Evolutionary conservation across 306 rosid species (phyloP).

Genomic region (Prunus mira): DNA sequence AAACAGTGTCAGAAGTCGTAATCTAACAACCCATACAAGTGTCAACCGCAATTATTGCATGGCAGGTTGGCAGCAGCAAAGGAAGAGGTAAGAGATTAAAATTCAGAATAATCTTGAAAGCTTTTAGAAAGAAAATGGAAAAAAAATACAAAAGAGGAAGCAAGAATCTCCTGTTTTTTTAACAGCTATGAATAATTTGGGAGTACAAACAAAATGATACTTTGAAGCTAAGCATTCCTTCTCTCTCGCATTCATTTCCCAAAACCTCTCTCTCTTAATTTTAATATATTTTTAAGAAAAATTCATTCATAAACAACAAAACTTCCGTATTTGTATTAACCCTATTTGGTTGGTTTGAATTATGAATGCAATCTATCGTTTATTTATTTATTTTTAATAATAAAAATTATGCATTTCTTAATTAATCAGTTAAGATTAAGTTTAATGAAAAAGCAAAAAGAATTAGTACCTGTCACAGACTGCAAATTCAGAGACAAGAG

Average conservation of each 20-base stretch:
- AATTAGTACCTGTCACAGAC: conserved; percentile 71
- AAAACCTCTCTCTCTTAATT: neutral
- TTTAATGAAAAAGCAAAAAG: neutral
- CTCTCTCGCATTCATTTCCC: neutral
- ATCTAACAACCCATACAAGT: neutral
- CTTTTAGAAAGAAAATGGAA: too few relatives aligned
- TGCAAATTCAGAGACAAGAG: conserved; percentile 77
- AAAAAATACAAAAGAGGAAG: too few relatives aligned
- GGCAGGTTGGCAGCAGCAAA: neutral
- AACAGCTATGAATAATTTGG: too few relatives aligned
- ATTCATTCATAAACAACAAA: too few relatives aligned
- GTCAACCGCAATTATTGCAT: neutral
- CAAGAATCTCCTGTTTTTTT: too few relatives aligned
- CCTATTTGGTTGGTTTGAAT: accelerated
- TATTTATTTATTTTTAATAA: too few relatives aligned
- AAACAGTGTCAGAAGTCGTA: neutral
- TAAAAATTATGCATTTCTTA: too few relatives aligned
- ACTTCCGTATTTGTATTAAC: too few relatives aligned
- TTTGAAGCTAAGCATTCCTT: neutral
- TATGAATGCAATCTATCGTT: too few relatives aligned
- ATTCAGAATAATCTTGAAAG: too few relatives aligned
- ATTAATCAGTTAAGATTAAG: neutral
- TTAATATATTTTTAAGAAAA: neutral
- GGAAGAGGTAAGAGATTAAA: neutral
- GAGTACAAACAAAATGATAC: too few relatives aligned